Evolutionary conservation across 2,329 filamentous ascomycete genomes (phyloP), one percentile per base, ranked within the genome.

Genomic region (Fusarium temperatum): DNA sequence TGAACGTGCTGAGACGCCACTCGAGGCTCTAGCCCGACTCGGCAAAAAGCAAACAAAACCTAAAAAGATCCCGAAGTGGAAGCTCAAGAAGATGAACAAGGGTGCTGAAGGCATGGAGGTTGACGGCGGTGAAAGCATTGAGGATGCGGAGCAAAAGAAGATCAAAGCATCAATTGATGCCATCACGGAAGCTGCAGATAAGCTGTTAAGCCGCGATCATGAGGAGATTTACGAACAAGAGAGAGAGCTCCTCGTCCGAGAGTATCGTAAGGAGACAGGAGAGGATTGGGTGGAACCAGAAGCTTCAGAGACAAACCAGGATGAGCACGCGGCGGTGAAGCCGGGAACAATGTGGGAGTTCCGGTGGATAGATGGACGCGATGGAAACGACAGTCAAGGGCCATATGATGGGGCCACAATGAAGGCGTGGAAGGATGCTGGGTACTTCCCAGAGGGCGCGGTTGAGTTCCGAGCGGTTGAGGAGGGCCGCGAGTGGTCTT

Each of bases 191-290:
- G 94, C 96, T 15, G 95, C 96, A 8, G 95, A 98, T 83, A 92
- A 93, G 72, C 86, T 99, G 2, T 89, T 98, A 60, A 92, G 92
- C 36, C 88, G 96, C 63, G 95, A 95, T 26, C 91, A 96, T 72
- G 89, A 91, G 5, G 94, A 98, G n/a, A 92, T 98, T 56, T 99
- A 98, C 83, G 95, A 98, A 66, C 89, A 92, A 50, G 94, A 97
- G 80, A 89, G 95, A 65, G 96, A 98, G 82, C 82, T 92, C 69
- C 88, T 99, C 35, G 90, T 95, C 61, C 89, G 96, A 39, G 93
- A 96, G 80, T 98, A 95, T 81, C 89, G 89, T 73, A 91, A 91
- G 57, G 95, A 98, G 82, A 94, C 94, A 0, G 95, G 95, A 39
- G 94, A 98, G 77, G 90, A 93, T 14, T 99, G 96, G 96, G 81